A percentile compares a stretch with the other conserved stretches of the same genome.
phyloP scores from a whole-genome alignment of 148 eudicot genomes.

The Salicornia ramosissima region DNA sequence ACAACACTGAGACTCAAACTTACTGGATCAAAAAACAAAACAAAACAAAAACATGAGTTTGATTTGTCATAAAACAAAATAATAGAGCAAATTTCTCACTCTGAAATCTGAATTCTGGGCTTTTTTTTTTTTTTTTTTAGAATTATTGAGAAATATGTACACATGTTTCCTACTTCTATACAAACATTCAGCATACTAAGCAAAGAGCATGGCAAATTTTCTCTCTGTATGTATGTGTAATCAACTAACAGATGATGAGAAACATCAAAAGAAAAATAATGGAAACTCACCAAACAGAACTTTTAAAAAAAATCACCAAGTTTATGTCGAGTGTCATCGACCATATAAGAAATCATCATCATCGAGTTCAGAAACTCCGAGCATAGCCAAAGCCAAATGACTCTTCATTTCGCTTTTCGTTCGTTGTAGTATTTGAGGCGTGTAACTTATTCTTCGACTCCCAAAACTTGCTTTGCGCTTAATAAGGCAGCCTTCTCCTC shows the following conservation, averaged over 20 bases:
- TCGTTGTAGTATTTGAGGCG: conserved; percentile 35
- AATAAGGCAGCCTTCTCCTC: conserved; percentile 40
- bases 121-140: conserved; percentile 6
- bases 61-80: not conserved
- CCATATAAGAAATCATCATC: conserved; percentile 53
- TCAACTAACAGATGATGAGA: not conserved
- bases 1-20: not conserved
- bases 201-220: conserved; percentile 4
- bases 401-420: conserved; percentile 58
- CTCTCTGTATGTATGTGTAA: conserved; percentile 10
- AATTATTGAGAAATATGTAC: conserved; percentile 13
- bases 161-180: conserved; percentile 26
- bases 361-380: conserved; percentile 75
- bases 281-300: not conserved
- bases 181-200: conserved; percentile 21
- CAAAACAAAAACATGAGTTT: not conserved
- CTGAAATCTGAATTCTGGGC: not conserved
- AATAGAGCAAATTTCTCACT: conserved; percentile 7
- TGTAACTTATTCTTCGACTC: conserved; percentile 26
- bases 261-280: not conserved
- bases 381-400: conserved; percentile 90
- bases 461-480: conserved; percentile 39
- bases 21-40: not conserved
- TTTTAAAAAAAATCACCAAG: not conserved
- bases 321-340: conserved; percentile 36